These are phyloP conservation scores for Globisporangium abappressorium DNA, from an alignment of 352 stramenopile genomes.

Conservation along the genomic window DNA sequence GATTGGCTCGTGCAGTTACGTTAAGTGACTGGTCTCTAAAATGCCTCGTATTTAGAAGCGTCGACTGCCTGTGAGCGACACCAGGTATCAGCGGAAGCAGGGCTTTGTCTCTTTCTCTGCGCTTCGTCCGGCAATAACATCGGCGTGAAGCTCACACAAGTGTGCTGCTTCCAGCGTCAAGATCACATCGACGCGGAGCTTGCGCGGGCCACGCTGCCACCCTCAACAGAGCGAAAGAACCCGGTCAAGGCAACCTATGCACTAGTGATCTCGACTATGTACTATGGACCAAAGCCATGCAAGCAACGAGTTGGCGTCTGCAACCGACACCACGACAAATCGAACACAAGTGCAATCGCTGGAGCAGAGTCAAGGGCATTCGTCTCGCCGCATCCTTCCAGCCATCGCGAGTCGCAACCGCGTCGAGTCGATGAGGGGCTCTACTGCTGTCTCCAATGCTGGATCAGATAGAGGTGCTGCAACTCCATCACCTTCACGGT, in stretches of 20 bases:
- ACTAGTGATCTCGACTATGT: constrained; percentile 5
- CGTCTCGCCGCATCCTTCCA: not conserved
- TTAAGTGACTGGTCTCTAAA: not conserved
- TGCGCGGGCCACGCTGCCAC: not conserved
- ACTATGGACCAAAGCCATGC: constrained; percentile 6
- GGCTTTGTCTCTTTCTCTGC: not conserved
- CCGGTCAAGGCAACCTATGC: not conserved
- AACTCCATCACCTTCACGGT: not conserved
- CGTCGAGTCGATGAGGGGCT: not conserved
- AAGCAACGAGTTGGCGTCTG: not conserved
- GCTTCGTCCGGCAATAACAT: not conserved
- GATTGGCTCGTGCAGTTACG: not conserved
- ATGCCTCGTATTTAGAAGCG: not conserved
- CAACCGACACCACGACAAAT: not conserved
- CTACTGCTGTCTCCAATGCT: not conserved
- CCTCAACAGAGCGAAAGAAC: not conserved
- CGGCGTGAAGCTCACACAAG: not conserved
- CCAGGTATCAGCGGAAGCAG: not conserved
- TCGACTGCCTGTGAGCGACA: not conserved
- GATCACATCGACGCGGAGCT: not conserved
- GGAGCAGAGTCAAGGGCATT: not conserved
- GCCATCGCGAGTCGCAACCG: not conserved
- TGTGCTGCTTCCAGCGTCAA: not conserved
- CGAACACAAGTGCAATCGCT: not conserved
- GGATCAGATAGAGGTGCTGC: not conserved